These are phyloP conservation scores for Tetrastigma voinierianum DNA, from an alignment of 164 flowering plant species.

Conservation along the genomic window DNA sequence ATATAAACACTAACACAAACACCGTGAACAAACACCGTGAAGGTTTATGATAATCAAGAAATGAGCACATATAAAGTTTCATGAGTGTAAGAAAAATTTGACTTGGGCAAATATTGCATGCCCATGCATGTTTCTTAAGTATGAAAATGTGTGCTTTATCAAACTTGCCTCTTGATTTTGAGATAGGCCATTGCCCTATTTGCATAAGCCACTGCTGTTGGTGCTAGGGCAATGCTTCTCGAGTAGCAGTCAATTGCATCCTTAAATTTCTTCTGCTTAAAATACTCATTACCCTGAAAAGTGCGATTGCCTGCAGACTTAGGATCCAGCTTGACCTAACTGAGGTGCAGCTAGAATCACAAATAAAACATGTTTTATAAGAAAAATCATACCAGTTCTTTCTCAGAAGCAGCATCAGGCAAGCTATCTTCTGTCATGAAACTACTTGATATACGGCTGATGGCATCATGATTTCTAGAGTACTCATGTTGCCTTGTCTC, in stretches of 20 bases:
- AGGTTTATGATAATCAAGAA: not conserved
- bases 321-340: not conserved
- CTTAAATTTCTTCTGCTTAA: conserved; percentile 87
- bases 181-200: conserved; percentile 97
- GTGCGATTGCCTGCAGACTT: not conserved
- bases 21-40: not conserved
- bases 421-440: conserved; percentile 42
- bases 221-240: conserved; percentile 91
- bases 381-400: conserved; percentile 63
- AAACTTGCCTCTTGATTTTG: conserved; percentile 64
- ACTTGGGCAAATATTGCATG: not conserved
- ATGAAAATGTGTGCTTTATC: not conserved
- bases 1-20: not conserved
- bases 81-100: not conserved
- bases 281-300: conserved; percentile 84
- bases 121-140: not conserved
- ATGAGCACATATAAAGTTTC: not conserved
- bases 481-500: conserved; percentile 26
- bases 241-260: conserved; percentile 95
- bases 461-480: conserved; percentile 33
- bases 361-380: conserved; percentile 1
- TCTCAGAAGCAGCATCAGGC: conserved; percentile 86
- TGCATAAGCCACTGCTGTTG: conserved; percentile 90
- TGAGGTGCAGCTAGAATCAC: not conserved
- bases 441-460: conserved; percentile 39